Base-by-base conservation (phyloP, 1,139 yeast species). In the Lodderomyces orthopsilosis region DNA sequence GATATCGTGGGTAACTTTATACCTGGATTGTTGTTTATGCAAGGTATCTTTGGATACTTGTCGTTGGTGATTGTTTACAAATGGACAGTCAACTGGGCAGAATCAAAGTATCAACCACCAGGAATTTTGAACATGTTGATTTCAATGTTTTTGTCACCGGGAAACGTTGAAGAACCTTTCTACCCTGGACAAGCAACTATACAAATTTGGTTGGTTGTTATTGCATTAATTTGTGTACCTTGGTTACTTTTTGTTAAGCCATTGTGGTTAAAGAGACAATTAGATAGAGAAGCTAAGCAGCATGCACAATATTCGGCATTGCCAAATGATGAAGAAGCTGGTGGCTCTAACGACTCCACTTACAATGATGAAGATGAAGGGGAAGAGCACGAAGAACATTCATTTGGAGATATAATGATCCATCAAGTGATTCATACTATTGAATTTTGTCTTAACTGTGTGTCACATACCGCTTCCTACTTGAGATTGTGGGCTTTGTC, bases 11-110 rank as follows among this genome's bases (percentile, higher is more conserved):
- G 94, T 50, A 86, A 85, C 61, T 86, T 86, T 55, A 67, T 85
- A 44, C 94, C 95, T 12, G 91, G 94, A 32, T 69, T 85, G 46
- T 68, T 85, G 45, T 86, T 86, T 63, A 84, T 86, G 93, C 91
- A 84, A 61, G 83, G 88, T 42, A 85, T 86, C 43, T 85, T 86
- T 59, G 95, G 95, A 19, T 85, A 86, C 57, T 69, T 86, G 47
- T 76, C 90, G 0, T 63, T 84, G 46, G 76, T 85, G 51, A 85
- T 86, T 49, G 77, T 86, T 40, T 85, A 81, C 70, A 86, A 86
- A 62, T 86, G 95, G 95, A 69, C 81, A 18, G 77, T 81, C 46
- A 83, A 85, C 61, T 86, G 95, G 95, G 70, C 75, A 47, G 80
- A 74, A n/a, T 74, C 80, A 44, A 76, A 68, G 2, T 68, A 76